Evolutionary conservation across 2,329 filamentous ascomycete species (phyloP), one percentile per base, ranked within the genome.

Genomic region (Cryphonectria parasitica): DNA sequence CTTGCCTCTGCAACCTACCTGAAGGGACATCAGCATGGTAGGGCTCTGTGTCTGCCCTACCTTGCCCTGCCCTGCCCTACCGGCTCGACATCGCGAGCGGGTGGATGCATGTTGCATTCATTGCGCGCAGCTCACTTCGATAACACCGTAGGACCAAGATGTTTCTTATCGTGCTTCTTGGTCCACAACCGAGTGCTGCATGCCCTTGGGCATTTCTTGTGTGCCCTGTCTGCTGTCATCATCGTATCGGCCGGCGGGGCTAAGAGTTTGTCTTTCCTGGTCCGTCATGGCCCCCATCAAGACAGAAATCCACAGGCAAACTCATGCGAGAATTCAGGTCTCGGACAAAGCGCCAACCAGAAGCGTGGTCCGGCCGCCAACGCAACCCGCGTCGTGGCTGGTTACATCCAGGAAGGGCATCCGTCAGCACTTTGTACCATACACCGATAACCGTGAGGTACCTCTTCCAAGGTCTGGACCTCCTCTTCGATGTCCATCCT

Each of bases 361-460:
- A 28, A 43, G 45, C 68, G 25, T 45, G 34, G 64, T 54, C 70
- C 62, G 45, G 68, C 52, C 65, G 70, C 56, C 61, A 67, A 60
- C 43, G 25, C 22, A 28, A 17, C 31, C 25, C 28, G 64, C 54
- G 39, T 70, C 41, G 68, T 43, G 45, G 62, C 43, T 36, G 43
- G 61, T 64, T 64, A 34, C 43, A 31, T 68, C 41, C 62, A 25
- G 52, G 64, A 28, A 68, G 31, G 25, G 19, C 13, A 66, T 61
- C 64, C n/a, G 65, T 68, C 64, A 70, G 69, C 64, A 34, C 56
- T 56, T 54, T 69, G 60, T 43, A 58, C 67, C 64, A 45, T 43
- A 58, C 67, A 45, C 52, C 28, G 25, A 39, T 36, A 31, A 3
- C 56, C 25, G 52, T 39, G 36, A 64, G 36, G 61, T 54, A 49